Conservation (phyloP, 768 basidiomycete species). For the Cyclocybe aegerita region DNA sequence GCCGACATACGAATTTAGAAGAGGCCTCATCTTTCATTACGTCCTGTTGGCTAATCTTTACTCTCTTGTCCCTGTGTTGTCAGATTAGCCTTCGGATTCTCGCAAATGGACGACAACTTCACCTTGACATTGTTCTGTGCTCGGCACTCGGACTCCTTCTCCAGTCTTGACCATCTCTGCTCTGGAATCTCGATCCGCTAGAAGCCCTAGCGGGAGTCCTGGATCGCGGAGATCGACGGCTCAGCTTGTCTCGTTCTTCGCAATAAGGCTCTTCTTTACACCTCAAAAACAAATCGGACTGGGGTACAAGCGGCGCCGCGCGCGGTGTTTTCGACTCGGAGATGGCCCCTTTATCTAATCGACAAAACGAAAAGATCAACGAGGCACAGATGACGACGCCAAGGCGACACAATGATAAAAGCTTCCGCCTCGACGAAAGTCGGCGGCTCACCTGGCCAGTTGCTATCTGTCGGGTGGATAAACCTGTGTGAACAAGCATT, state of each 20-base stretch:
- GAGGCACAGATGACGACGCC: background rate
- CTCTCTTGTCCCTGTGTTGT: too few relatives aligned
- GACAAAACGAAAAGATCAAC: too few relatives aligned
- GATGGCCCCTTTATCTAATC: background rate
- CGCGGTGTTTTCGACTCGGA: slow-evolving; percentile 21
- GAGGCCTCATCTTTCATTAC: too few relatives aligned
- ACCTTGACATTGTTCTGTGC: too few relatives aligned
- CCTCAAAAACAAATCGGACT: slow-evolving; percentile 42
- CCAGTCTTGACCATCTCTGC: background rate
- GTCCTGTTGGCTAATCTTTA: too few relatives aligned
- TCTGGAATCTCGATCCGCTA: background rate
- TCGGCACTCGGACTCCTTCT: background rate
- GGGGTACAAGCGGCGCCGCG: slow-evolving; percentile 38
- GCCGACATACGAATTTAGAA: too few relatives aligned
- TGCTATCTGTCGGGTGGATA: slow-evolving; percentile 48
- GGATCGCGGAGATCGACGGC: background rate
- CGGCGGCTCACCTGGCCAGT: slow-evolving; percentile 30
- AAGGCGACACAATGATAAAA: background rate
- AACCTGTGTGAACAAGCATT: slow-evolving; percentile 32
- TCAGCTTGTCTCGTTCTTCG: background rate
- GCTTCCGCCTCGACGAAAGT: background rate
- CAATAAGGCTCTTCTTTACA: slow-evolving; percentile 10
- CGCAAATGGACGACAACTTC: too few relatives aligned
- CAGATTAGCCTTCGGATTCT: too few relatives aligned
- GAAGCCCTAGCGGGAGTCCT: background rate